Conservation (phyloP, 2,329 filamentous ascomycete species). For the Albifimbria verrucaria region DNA sequence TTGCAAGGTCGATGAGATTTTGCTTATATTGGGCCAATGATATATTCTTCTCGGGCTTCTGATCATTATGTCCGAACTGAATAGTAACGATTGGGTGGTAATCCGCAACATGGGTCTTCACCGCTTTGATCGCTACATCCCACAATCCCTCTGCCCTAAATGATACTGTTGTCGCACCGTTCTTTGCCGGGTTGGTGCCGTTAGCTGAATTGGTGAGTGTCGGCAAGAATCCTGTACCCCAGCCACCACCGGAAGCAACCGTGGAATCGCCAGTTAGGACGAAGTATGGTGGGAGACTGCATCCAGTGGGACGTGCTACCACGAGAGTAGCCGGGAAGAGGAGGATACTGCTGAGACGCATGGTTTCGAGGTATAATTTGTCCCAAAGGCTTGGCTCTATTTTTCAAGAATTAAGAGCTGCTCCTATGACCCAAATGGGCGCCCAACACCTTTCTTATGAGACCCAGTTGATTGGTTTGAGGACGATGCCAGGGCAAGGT, state of each 20-base stretch:
- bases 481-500: too few species aligned
- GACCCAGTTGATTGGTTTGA: too few species aligned
- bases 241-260: slow-evolving; percentile 45
- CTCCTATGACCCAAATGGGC: too few species aligned
- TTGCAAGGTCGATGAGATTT: slow-evolving; percentile 46
- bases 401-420: too few species aligned
- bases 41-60: slow-evolving; percentile 45
- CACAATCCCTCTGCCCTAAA: slow-evolving; percentile 52
- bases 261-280: slow-evolving; percentile 49
- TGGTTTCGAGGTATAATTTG: background rate
- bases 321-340: background rate
- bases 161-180: slow-evolving; percentile 53
- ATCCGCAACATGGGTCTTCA: slow-evolving; percentile 33
- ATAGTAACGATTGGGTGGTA: slow-evolving; percentile 28
- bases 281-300: slow-evolving; percentile 34
- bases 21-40: slow-evolving; percentile 42
- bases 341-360: background rate
- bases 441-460: too few species aligned
- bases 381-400: too few species aligned
- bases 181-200: slow-evolving; percentile 54
- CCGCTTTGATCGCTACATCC: slow-evolving; percentile 41
- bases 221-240: slow-evolving; percentile 57
- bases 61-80: slow-evolving; percentile 63
- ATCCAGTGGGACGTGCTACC: background rate
- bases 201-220: slow-evolving; percentile 44